A percentile compares a stretch with the other conserved stretches of the same genome.
These are phyloP conservation scores for Blastomyces parvus DNA, from an alignment of 2,329 filamentous ascomycete genomes.

Conservation along the genomic window DNA sequence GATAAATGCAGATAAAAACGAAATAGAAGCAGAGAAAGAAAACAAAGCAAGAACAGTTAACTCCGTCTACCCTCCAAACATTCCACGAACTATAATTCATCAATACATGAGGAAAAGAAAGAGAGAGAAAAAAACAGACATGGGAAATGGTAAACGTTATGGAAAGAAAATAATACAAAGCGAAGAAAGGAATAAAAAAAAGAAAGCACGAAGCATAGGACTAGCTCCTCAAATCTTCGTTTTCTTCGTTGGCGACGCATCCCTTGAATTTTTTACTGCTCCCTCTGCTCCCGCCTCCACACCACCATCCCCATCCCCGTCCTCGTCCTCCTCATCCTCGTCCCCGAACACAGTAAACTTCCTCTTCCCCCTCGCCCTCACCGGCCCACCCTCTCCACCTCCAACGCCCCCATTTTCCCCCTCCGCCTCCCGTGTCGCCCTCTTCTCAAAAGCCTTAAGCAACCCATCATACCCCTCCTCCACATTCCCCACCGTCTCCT, in stretches of 20 bases:
- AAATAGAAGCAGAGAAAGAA: not conserved
- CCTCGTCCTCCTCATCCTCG: constrained; percentile 17
- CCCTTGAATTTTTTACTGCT: not conserved
- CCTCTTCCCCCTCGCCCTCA: constrained; percentile 23
- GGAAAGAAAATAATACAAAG: not conserved
- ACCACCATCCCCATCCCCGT: not conserved
- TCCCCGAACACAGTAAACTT: constrained; percentile 26
- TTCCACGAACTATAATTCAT: not conserved
- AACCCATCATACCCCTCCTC: constrained; percentile 51
- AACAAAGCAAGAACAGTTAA: not conserved
- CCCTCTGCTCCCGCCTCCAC: not conserved
- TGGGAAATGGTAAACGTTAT: not conserved
- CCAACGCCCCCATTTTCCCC: constrained; percentile 21
- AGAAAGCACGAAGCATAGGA: too few species aligned
- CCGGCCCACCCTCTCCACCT: constrained; percentile 17
- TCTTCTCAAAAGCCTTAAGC: constrained; percentile 33
- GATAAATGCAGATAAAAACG: not conserved
- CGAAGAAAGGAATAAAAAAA: not conserved
- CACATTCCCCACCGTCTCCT: constrained; percentile 48
- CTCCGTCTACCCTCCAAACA: not conserved
- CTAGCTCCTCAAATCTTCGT: constrained; percentile 3
- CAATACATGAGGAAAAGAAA: not conserved
- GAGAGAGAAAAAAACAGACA: not conserved
- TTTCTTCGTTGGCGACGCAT: constrained; percentile 4
- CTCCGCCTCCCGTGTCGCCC: constrained; percentile 13